Evolutionary conservation across 306 rosid genomes (phyloP).

Genomic region (Vicia sativa): DNA sequence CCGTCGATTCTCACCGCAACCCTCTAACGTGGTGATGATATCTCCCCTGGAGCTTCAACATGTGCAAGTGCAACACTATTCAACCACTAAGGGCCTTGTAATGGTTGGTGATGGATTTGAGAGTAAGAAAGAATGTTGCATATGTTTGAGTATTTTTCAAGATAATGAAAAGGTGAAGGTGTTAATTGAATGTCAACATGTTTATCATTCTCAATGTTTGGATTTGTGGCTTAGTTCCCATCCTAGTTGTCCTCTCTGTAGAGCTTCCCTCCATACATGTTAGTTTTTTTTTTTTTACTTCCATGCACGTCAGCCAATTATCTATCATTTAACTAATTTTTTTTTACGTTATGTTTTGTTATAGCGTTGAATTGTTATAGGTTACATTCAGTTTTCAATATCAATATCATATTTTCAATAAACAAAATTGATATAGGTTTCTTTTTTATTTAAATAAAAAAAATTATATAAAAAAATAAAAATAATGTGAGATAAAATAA

Average conservation of each 20-base stretch:
- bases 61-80: neutral
- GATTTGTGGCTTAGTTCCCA: conserved; percentile 47
- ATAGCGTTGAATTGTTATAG: neutral
- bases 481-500: too few species aligned
- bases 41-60: neutral
- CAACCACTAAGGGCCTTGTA: conserved; percentile 5
- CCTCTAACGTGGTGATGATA: neutral
- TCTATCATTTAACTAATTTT: neutral
- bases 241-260: conserved; percentile 58
- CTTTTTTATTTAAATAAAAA: too few species aligned
- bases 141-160: conserved; percentile 50
- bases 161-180: conserved; percentile 47
- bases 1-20: neutral
- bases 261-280: conserved; percentile 37
- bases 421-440: too few species aligned
- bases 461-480: too few species aligned
- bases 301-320: neutral
- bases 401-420: neutral
- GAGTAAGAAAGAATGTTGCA: conserved; percentile 44
- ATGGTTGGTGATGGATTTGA: conserved; percentile 24
- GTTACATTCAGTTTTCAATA: conserved; percentile 2
- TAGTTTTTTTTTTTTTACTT: neutral
- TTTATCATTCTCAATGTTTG: conserved; percentile 51
- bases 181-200: conserved; percentile 47
- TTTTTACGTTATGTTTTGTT: neutral